Base-by-base conservation (phyloP, 208 protist genomes). In the Wallacemonas sp. region DNA sequence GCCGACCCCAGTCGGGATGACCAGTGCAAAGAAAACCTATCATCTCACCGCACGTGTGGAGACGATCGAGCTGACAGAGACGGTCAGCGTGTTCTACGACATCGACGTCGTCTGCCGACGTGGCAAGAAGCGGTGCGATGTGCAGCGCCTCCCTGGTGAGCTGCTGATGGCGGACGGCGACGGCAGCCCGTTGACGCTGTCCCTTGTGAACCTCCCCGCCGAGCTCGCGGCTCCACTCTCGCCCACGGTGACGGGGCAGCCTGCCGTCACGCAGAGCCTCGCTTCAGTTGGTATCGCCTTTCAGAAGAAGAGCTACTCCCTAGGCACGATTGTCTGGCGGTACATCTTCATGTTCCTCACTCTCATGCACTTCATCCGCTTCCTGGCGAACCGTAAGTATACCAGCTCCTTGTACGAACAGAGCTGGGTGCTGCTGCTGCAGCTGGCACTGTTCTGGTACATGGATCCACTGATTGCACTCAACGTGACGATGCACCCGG, bases 331-430 rank as follows among this genome's bases (percentile, higher is more conserved):
- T 22, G 57, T 85, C 17, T 85, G 75, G 75, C 83, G 89, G n/a
- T 94, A 92, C 69, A 21, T 78, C 21, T 85, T 90, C 33, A 42
- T 92, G 10, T 37, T 87, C 19, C 33, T 94, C 10, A 85, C 85
- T 0, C 30, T 92, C 10, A 0, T 89, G 4, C 89, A 92, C 57
- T 63, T 78, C 8, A 37, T 90, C 34, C 80, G 85, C 34, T 94
- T 94, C 63, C 55, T 89, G 33, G 73, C 67, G n/a, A 76, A 81
- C 44, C 66, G 75, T 33, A 81, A 79, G 63, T 90, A 73, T 64
- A 92, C 84, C 12, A 82, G 66, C 63, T 78, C 64, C 32, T 42
- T 93, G 34, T 87, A 92, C 64, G 90, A 95, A 58, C 86, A 95
- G 57, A 52, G 26, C 26, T 91, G 84, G 79, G 78, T 89, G 32